Conservation (phyloP, 345 rosid species). For the Noccaea caerulescens region DNA sequence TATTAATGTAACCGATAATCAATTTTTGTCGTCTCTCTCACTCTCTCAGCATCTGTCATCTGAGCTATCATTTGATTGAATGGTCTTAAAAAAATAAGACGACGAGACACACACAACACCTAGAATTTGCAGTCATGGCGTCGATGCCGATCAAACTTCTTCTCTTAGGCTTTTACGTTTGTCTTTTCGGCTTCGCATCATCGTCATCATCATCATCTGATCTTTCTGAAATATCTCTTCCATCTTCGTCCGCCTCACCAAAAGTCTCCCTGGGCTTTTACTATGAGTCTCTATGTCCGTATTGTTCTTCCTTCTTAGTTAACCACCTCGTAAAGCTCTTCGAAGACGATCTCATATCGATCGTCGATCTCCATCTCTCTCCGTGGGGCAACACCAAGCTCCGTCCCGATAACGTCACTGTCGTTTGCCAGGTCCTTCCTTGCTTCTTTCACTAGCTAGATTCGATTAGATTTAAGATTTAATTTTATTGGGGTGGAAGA, state of each 20-base stretch:
- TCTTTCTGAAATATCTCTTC: constrained; percentile 26
- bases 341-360: constrained; percentile 61
- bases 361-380: constrained; percentile 69
- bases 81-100: background rate
- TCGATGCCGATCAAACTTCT: constrained; percentile 21
- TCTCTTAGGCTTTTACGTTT: constrained; percentile 18
- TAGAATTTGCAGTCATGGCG: constrained; percentile 36
- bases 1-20: background rate
- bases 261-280: constrained; percentile 64
- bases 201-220: constrained; percentile 21
- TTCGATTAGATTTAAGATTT: constrained; percentile 1
- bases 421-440: constrained; percentile 71
- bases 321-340: constrained; percentile 60
- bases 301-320: constrained; percentile 66
- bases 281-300: constrained; percentile 88
- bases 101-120: background rate
- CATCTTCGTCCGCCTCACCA: constrained; percentile 39
- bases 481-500: background rate
- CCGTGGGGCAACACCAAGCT: constrained; percentile 88
- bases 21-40: background rate
- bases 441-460: background rate
- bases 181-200: constrained; percentile 27
- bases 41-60: background rate
- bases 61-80: background rate
- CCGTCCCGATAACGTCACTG: constrained; percentile 53